These are phyloP conservation scores for Drechslerella stenobrocha DNA, from an alignment of 2,329 filamentous ascomycete species.

Conservation along the genomic window DNA sequence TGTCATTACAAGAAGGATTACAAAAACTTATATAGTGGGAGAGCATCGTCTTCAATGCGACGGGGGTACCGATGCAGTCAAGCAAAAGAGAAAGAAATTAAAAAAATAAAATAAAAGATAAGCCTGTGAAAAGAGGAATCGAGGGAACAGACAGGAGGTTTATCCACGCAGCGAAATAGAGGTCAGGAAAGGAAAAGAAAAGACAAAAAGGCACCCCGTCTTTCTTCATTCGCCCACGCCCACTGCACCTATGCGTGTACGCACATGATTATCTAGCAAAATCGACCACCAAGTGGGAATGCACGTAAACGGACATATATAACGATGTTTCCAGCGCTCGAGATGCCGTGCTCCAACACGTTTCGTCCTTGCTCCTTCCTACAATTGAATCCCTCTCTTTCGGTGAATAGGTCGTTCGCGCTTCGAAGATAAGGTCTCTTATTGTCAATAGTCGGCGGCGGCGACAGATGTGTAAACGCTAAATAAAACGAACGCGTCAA, in stretches of 20 bases:
- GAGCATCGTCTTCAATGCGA: conserved; percentile 33
- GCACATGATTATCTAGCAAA: conserved; percentile 2
- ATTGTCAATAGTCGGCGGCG: background rate
- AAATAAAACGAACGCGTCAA: conserved; percentile 11
- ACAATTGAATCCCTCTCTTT: background rate
- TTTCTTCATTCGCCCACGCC: background rate
- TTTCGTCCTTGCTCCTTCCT: background rate
- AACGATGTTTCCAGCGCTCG: background rate
- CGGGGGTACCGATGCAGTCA: conserved; percentile 40
- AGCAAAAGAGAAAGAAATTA: conserved; percentile 23
- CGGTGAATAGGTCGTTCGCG: background rate
- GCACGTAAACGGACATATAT: conserved; percentile 1
- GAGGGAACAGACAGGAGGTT: conserved; percentile 2
- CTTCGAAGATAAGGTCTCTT: background rate
- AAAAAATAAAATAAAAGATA: conserved; percentile 20
- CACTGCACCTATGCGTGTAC: background rate
- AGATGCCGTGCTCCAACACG: background rate
- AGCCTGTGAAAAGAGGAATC: conserved; percentile 6
- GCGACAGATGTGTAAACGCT: conserved; percentile 3
- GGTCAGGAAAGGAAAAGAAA: background rate
- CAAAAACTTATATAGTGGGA: conserved; percentile 47
- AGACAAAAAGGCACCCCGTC: background rate
- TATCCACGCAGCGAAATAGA: background rate
- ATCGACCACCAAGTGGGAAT: conserved; percentile 4
- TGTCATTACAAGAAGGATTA: conserved; percentile 48